A percentile compares a stretch with the other conserved stretches of the same genome.
Evolutionary conservation across 768 basidiomycete species (phyloP).

Genomic region (Suillus luteus): DNA sequence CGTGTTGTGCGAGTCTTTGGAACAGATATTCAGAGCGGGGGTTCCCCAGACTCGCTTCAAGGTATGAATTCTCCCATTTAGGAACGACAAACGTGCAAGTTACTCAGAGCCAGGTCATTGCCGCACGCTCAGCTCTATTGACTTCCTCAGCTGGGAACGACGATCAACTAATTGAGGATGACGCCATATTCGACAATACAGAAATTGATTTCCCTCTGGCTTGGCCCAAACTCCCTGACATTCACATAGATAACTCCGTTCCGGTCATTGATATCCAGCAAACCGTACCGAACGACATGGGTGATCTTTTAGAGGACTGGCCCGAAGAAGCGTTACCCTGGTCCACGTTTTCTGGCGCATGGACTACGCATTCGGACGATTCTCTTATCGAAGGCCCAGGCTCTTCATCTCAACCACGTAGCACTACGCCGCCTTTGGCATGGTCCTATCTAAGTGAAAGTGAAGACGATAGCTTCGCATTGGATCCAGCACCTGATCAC

Average conservation of each 20-base stretch:
- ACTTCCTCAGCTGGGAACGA: slow-evolving; percentile 23
- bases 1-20: slow-evolving; percentile 44
- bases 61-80: slow-evolving; percentile 34
- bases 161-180: slow-evolving; percentile 24
- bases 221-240: slow-evolving; percentile 23
- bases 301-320: slow-evolving; percentile 20
- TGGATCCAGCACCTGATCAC: slow-evolving; percentile 18
- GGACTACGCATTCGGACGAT: slow-evolving; percentile 20
- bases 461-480: slow-evolving; percentile 16
- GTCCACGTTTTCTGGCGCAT: slow-evolving; percentile 7
- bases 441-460: slow-evolving; percentile 16
- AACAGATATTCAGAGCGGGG: slow-evolving; percentile 44
- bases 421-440: slow-evolving; percentile 20
- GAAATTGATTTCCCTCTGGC: slow-evolving; percentile 4
- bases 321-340: slow-evolving; percentile 11
- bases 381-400: slow-evolving; percentile 27
- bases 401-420: slow-evolving; percentile 19
- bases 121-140: slow-evolving; percentile 13
- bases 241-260: slow-evolving; percentile 9
- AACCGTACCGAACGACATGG: slow-evolving; percentile 20
- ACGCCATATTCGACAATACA: slow-evolving; percentile 6
- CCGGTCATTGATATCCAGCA: slow-evolving; percentile 11
- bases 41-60: slow-evolving; percentile 48
- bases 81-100: background rate
- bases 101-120: slow-evolving; percentile 20